Evolutionary conservation across 2,329 filamentous ascomycete species (phyloP), one percentile per base, ranked within the genome.

Genomic region (Phaeosphaeria sp.): DNA sequence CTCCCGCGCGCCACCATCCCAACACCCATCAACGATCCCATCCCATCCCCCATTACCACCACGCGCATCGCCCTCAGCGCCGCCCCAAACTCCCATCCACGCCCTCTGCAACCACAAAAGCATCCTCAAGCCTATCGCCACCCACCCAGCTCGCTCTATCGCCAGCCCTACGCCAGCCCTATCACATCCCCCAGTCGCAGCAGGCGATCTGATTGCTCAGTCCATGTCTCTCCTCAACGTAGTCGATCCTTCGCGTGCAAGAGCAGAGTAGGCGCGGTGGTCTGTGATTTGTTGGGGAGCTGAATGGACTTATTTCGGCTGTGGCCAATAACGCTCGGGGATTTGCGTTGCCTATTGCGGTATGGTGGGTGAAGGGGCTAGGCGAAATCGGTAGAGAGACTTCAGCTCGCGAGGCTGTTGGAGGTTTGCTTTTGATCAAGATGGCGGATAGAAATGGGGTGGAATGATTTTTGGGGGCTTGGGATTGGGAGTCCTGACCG

Each of bases 151-250:
- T 18, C 40, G 17, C 7, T 21, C 4, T 47, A 18, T 47, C 25
- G 20, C 20, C 46, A 50, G 54, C 49, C 49, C 21, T 44, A 27
- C 45, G 39, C 49, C 55, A 52, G 55, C 55, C 55, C 36, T 53
- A 39, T 42, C 45, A 18, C 25, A 24, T 43, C 8, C 3, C 30
- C 30, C 15, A 36, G 6, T 6, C 17, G 22, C 9, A 17, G 2
- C 27, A 39, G 22, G 50, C 50, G 40, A 53, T 33, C 30, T 56
- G 46, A 53, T 57, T 53, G 55, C 27, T 44, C 17, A 30, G 17
- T 20, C 45, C 22, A 22, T 43, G 20, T 13, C 44, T 30, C n/a
- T 33, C n/a, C 30, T 30, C 17, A 1, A 18, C 21, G 33, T 24
- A 24, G 25, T 9, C 18, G 18, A 17, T 7, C 18, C 21, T 8